Conservation (phyloP, 2,329 filamentous ascomycete genomes). For the Boeremia exigua region DNA sequence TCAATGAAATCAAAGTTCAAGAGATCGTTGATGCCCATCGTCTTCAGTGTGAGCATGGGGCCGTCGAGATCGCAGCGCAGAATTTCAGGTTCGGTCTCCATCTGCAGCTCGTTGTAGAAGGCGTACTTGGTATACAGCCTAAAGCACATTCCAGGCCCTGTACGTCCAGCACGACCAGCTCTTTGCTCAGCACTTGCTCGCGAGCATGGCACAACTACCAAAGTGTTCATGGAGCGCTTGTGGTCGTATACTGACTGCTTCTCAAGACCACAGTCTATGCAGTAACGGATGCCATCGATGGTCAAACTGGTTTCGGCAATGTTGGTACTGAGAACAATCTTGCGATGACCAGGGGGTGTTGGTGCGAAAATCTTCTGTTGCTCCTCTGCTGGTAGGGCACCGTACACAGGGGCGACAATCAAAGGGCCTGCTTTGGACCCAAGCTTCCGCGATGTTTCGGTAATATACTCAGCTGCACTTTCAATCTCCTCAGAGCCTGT, state of each 20-base stretch:
- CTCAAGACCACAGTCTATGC: constrained; percentile 93
- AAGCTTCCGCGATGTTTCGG: constrained; percentile 85
- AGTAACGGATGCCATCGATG: constrained; percentile 94
- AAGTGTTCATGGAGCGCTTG: constrained; percentile 86
- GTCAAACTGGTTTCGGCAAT: constrained; percentile 96
- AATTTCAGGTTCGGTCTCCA: constrained; percentile 91
- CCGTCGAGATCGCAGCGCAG: constrained; percentile 86
- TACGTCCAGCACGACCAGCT: constrained; percentile 89
- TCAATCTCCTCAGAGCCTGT: constrained; percentile 98
- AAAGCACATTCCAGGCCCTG: constrained; percentile 91
- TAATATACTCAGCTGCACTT: constrained; percentile 79
- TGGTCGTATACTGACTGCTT: constrained; percentile 96
- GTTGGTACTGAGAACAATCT: constrained; percentile 93
- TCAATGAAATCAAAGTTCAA: constrained; percentile 98
- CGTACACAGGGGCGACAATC: constrained; percentile 91
- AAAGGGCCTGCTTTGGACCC: constrained; percentile 85
- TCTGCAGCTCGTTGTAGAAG: constrained; percentile 93
- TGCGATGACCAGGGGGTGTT: constrained; percentile 81
- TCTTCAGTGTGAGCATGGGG: constrained; percentile 85
- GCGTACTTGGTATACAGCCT: constrained; percentile 91
- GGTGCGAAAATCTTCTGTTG: constrained; percentile 96
- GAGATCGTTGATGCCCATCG: constrained; percentile 88
- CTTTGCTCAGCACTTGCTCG: constrained; percentile 92
- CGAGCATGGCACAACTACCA: constrained; percentile 90
- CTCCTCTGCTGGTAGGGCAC: constrained; percentile 86